Base-by-base conservation (phyloP, 1,284 basidiomycete species). In the Melampsora americana region DNA sequence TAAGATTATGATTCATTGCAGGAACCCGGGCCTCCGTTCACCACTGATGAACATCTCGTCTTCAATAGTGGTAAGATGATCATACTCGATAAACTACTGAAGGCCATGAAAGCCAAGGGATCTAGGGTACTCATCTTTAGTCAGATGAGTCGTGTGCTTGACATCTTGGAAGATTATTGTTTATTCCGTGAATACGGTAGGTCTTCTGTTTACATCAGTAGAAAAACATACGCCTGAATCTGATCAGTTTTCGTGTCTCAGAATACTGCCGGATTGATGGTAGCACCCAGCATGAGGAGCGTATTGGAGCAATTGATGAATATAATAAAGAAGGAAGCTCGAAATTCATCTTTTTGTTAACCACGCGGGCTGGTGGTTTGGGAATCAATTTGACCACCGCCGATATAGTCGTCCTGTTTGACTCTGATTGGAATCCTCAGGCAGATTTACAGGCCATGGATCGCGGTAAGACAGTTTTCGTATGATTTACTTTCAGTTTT, bases 401-500 rank as follows among this genome's bases (percentile, higher is more conserved):
- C 14, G 96, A 99, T 83, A 87, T 97, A 72, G 95, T 99, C 64
- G 90, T 99, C 0, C 85, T 99, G n/a, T 99, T 98, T 80, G 96
- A 99, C 82, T 92, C 90, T 79, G 96, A 99, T 84, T 99, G 95
- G 95, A 99, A 99, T 83, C 95, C 96, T 0, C 95, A 99, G 84
- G 95, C 95, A 4, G 96, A 99, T 85, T 83, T 99, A 74, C 96
- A 99, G 83, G 96, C 96, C 6, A 98, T 99, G 96, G 95, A 99
- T 83, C 92, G 95, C 61, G 73, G 73, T 76, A 20, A 53, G 20
- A 23, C 14, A 9, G 4, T 59, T 59, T 59, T 59, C 35, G 53
- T 9, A 6, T 32, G n/a, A 11, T n/a, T 68, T 46, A 4, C 59
- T 53, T 68, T 12, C 61, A 11, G 5, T 23, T 39, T 59, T 23